Conservation (phyloP, 768 basidiomycete species). For the Neoboletus brunneissimus region DNA sequence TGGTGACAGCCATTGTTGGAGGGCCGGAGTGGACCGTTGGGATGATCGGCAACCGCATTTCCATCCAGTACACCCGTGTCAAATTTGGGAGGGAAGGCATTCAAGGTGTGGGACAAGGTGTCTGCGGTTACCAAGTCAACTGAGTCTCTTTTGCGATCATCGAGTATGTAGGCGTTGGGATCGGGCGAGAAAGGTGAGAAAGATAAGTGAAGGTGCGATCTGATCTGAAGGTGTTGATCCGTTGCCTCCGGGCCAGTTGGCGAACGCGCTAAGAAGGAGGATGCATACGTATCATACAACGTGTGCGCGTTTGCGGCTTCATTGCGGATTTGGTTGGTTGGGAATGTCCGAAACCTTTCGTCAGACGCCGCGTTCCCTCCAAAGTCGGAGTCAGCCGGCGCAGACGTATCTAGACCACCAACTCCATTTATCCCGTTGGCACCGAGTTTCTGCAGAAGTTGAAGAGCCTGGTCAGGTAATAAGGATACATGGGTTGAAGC, state of each 20-base stretch:
- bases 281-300: conserved; percentile 23
- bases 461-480: conserved; percentile 61
- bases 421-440: conserved; percentile 37
- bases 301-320: conserved; percentile 14
- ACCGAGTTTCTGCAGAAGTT: conserved; percentile 57
- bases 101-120: conserved; percentile 45
- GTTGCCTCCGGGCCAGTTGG: conserved; percentile 10
- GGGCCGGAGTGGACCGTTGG: conserved; percentile 45
- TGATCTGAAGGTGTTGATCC: conserved; percentile 19
- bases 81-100: conserved; percentile 52
- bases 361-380: conserved; percentile 20
- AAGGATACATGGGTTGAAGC: conserved; percentile 31
- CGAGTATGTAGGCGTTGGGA: conserved; percentile 47
- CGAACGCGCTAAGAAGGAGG: conserved; percentile 15
- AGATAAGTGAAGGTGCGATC: conserved; percentile 22
- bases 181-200: conserved; percentile 85
- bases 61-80: conserved; percentile 36
- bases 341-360: conserved; percentile 24
- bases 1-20: conserved; percentile 47
- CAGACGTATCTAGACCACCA: conserved; percentile 9
- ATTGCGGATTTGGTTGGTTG: conserved; percentile 18
- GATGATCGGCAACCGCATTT: conserved; percentile 34
- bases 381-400: conserved; percentile 8
- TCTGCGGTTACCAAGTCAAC: conserved; percentile 38
- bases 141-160: conserved; percentile 35